Evolutionary conservation across 2,329 filamentous ascomycete species (phyloP).

Genomic region (Trichoderma citrinoviride): DNA sequence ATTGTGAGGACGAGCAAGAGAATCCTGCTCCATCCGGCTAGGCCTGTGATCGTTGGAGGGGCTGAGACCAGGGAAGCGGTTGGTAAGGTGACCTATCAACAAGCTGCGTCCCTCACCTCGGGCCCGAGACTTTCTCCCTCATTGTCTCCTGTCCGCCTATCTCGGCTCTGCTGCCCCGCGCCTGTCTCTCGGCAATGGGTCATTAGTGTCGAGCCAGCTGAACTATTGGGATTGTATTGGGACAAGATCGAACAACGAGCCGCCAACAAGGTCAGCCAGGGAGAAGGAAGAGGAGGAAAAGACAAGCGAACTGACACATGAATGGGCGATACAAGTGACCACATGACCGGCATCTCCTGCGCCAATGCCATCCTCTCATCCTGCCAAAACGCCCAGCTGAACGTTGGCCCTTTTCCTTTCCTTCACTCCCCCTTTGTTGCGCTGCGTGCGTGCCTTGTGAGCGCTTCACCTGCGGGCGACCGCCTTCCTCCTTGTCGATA

Average conservation of each 20-base stretch:
- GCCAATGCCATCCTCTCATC: constrained; percentile 7
- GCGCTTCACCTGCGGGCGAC: neutral
- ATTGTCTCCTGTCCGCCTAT: neutral
- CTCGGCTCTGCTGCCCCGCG: neutral
- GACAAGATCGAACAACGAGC: neutral
- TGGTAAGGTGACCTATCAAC: neutral
- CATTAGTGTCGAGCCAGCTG: constrained; percentile 9
- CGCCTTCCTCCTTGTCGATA: constrained; percentile 5
- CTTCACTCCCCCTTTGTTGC: neutral
- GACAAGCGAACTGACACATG: neutral
- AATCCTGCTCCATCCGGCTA: constrained; percentile 1
- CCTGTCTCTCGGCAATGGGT: neutral
- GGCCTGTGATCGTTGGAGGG: neutral
- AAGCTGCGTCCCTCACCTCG: constrained; percentile 4
- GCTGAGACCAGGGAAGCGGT: neutral
- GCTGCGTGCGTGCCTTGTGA: neutral
- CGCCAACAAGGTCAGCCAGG: neutral
- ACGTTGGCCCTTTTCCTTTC: neutral
- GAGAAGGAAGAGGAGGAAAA: neutral
- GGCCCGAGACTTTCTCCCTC: constrained; percentile 14
- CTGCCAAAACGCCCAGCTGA: constrained; percentile 12
- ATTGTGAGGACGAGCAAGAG: neutral
- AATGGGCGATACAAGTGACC: neutral
- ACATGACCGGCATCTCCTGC: constrained; percentile 16
- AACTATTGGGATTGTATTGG: neutral